These are phyloP conservation scores for Zasmidium citrigriseum DNA, from an alignment of 2,329 filamentous ascomycete genomes.

Conservation along the genomic window DNA sequence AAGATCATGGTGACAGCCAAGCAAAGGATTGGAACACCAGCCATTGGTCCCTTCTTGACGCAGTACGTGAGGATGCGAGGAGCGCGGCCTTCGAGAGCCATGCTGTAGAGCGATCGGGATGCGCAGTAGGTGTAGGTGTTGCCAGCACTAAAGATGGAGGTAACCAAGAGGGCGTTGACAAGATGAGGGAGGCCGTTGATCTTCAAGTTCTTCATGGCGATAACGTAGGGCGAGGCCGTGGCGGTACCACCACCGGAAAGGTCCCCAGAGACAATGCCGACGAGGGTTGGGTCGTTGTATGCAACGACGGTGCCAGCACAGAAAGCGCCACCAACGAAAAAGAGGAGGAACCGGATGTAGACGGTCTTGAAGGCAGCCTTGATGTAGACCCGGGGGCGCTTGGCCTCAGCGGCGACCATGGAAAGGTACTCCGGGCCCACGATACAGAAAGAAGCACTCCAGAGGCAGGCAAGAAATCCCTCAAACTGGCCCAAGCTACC, in stretches of 20 bases:
- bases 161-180: constrained; percentile 42
- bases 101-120: constrained; percentile 52
- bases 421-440: constrained; percentile 51
- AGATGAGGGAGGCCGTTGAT: constrained; percentile 44
- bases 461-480: constrained; percentile 38
- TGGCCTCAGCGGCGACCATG: constrained; percentile 52
- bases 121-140: constrained; percentile 58
- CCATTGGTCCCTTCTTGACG: constrained; percentile 44
- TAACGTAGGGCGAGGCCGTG: constrained; percentile 66
- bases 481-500: constrained; percentile 37
- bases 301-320: constrained; percentile 47
- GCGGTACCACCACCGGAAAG: constrained; percentile 44
- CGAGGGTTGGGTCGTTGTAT: constrained; percentile 35
- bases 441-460: constrained; percentile 39
- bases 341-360: constrained; percentile 50
- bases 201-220: constrained; percentile 42
- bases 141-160: constrained; percentile 55
- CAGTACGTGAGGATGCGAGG: constrained; percentile 58
- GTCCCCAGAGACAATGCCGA: constrained; percentile 26
- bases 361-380: constrained; percentile 53
- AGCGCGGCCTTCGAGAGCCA: constrained; percentile 55
- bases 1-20: constrained; percentile 49
- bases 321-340: constrained; percentile 51
- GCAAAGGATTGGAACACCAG: constrained; percentile 61
- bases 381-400: constrained; percentile 48